Base-by-base conservation (phyloP, 768 basidiomycete species). In the Leccinum longicurvipes region DNA sequence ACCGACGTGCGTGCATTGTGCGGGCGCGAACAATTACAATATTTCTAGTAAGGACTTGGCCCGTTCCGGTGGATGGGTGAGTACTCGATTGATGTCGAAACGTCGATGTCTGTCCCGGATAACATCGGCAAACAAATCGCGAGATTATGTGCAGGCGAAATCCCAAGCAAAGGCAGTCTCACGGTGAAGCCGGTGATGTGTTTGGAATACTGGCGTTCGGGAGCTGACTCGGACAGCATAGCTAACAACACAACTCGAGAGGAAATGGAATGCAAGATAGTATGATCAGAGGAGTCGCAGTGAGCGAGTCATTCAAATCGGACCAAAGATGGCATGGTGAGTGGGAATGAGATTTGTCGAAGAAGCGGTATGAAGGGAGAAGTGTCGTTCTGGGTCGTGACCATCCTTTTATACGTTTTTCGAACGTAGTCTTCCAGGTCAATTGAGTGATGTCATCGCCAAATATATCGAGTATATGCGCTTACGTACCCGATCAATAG, bases 391-490 rank as follows among this genome's bases (percentile, higher is more conserved):
- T 39, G 36, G 36, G 9, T n/a, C n/a, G 36, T 39, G n/a, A 39
- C n/a, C 36, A n/a, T 39, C 36, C n/a, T 39, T 39, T 39, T 39
- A 39, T 39, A 39, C 36, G 42, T 24, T 44, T 44, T 19, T 41
- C 39, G n/a, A 41, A 19, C 39, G 4, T 17, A 23, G 21, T 23
- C n/a, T 9, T 31, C 5, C 34, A 12, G 3, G 39, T n/a, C 45
- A 24, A 15, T 24, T 14, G 45, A 25, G 27, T 51, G 50, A 48
- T 53, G 52, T 53, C 52, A 53, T 50, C 24, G 31, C 31, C n/a
- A 53, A 19, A 25, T 21, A 29, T 21, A 25, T 41, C 39, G 36
- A 41, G 9, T 19, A 41, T 41, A 41, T 41, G 51, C 17, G 29
- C 19, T 14, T 17, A 7, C 29, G 50, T 53, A 53, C 36, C 21